Evolutionary conservation across 1,284 basidiomycete genomes (phyloP), one percentile per base, ranked within the genome.

Genomic region (Leccinum pseudoinsigne): DNA sequence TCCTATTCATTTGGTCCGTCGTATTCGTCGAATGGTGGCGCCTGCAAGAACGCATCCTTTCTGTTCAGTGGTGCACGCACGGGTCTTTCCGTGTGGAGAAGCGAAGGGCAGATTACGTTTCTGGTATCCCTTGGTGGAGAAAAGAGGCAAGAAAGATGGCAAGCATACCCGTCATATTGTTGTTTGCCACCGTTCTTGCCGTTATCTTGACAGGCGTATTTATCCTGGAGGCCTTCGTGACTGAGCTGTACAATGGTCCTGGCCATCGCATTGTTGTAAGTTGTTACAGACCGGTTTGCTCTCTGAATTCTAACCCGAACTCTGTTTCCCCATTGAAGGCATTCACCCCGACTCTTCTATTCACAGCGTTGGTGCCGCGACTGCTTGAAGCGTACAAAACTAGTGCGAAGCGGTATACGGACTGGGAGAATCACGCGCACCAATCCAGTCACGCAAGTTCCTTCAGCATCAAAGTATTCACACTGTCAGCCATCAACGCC

Each of bases 401-500:
- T 0, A 83, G 90, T 56, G 93, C 94, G 0, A 79, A 79, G 36
- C 78, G 81, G 8, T 83, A 98, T 60, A 97, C 96, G 1, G 78
- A 84, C 58, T 97, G 93, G 93, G 97, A 99, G 78, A 94, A 96
- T 72, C 94, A 97, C 73, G 82, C 85, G 3, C 93, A 93, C 67
- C 84, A 90, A 68, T 90, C 89, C 2, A 84, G 86, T 2, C 87
- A 94, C 73, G 85, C 88, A 64, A 85, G 87, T 14, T 94, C 92
- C 7, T 82, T 98, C 38, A 97, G 96, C 6, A 81, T 93, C 72
- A 99, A 99, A 78, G 91, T 93, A 1, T 99, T 99, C 76, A 87
- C 90, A 1, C 84, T 98, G 66, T 92, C 91, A 55, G 88, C 90
- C 3, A 86, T 98, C 70, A 94, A 96, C 23, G 91, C 96, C 0